A percentile compares a stretch with the other conserved stretches of the same genome.
Evolutionary conservation across 176 grass and related monocot species (phyloP).

Genomic region (Aegilops speltoides): DNA sequence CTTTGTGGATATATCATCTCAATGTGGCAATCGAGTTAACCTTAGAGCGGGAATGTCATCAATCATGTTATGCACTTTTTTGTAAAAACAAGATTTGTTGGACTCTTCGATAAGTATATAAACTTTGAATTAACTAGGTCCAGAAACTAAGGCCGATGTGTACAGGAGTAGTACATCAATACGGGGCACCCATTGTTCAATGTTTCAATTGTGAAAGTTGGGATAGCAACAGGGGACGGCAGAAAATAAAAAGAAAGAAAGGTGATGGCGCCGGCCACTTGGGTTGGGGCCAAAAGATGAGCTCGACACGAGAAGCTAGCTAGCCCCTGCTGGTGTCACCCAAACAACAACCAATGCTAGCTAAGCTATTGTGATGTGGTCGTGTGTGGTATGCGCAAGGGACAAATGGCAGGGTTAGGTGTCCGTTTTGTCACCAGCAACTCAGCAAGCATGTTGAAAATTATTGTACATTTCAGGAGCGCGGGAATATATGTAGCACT

Average conservation of each 20-base stretch:
- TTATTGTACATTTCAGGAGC: neutral
- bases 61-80: neutral
- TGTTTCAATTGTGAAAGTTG: neutral
- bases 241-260: neutral
- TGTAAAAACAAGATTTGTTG: neutral
- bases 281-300: constrained; percentile 12
- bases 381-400: neutral
- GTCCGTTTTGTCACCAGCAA: constrained; percentile 20
- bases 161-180: neutral
- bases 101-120: neutral
- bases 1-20: too few relatives aligned
- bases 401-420: constrained; percentile 28
- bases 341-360: neutral
- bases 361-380: neutral
- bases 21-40: too few relatives aligned
- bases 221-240: neutral
- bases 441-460: too few relatives aligned
- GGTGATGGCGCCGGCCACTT: constrained; percentile 10
- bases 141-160: neutral
- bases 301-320: neutral
- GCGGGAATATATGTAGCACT: neutral
- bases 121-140: neutral
- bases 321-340: neutral
- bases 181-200: too few relatives aligned
- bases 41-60: neutral